These are phyloP conservation scores for Begonia loranthoides DNA, from an alignment of 306 rosid species.

Conservation along the genomic window DNA sequence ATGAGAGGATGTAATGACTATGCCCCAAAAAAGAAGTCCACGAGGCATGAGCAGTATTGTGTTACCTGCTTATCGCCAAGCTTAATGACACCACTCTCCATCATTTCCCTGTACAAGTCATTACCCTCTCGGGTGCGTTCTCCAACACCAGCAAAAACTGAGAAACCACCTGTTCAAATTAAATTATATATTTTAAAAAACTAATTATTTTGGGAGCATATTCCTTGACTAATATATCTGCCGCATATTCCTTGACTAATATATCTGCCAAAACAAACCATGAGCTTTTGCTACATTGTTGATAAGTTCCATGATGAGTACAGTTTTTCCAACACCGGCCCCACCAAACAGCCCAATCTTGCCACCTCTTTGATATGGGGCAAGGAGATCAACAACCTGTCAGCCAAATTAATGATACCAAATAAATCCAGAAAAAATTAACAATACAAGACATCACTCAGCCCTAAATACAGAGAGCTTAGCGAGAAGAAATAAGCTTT, in stretches of 20 bases:
- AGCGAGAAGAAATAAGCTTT: background rate
- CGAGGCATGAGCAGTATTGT: background rate
- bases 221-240: background rate
- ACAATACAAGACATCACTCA: background rate
- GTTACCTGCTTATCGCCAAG: constrained; percentile 81
- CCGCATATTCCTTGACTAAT: background rate
- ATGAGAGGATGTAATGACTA: background rate
- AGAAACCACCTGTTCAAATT: constrained; percentile 5
- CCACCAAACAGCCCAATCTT: constrained; percentile 94
- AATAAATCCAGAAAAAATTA: background rate
- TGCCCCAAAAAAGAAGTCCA: background rate
- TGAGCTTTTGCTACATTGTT: constrained; percentile 91
- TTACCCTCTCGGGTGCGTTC: constrained; percentile 92
- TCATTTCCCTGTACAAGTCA: constrained; percentile 92
- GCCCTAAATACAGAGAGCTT: background rate
- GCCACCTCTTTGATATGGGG: constrained; percentile 94
- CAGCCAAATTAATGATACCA: background rate
- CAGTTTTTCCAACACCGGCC: constrained; percentile 96
- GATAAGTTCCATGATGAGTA: constrained; percentile 92
- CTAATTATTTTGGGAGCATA: background rate
- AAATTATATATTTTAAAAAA: background rate
- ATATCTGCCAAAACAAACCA: constrained; percentile 24
- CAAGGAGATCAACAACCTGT: constrained; percentile 86
- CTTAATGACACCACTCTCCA: constrained; percentile 95
- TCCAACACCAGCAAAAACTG: constrained; percentile 31